Conservation (phyloP, 1,139 yeast species). For the Casaregolazyma lundiana region DNA sequence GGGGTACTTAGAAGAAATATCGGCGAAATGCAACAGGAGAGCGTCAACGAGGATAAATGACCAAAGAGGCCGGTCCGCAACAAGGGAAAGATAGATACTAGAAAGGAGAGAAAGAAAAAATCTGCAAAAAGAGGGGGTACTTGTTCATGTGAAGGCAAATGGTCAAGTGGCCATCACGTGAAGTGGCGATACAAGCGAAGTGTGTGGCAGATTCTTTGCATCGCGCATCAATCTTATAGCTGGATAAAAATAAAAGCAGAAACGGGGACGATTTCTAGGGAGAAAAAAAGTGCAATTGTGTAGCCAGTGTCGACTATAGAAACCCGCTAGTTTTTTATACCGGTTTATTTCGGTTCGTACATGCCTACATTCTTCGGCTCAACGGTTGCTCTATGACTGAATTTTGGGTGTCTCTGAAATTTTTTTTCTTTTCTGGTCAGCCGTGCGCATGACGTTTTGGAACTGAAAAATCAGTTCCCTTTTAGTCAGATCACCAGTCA, state of each 20-base stretch:
- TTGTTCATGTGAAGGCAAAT: not conserved
- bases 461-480: not conserved
- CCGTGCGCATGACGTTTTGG: not conserved
- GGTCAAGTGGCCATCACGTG: not conserved
- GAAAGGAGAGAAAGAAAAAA: not conserved
- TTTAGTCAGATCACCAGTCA: constrained; percentile 9
- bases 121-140: not conserved
- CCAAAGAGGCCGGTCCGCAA: not conserved
- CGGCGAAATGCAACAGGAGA: not conserved
- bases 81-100: not conserved
- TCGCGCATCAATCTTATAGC: constrained; percentile 2
- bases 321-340: too few species aligned
- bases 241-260: too few species aligned
- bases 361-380: not conserved
- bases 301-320: too few species aligned
- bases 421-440: not conserved
- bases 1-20: not conserved
- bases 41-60: not conserved
- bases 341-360: too few species aligned
- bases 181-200: constrained; percentile 1
- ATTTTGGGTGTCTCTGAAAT: not conserved
- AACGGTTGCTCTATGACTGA: not conserved
- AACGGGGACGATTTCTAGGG: not conserved
- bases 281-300: too few species aligned
- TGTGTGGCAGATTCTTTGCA: not conserved